Evolutionary conservation across 768 basidiomycete genomes (phyloP), one percentile per base, ranked within the genome.

Genomic region (Boletales sp.): DNA sequence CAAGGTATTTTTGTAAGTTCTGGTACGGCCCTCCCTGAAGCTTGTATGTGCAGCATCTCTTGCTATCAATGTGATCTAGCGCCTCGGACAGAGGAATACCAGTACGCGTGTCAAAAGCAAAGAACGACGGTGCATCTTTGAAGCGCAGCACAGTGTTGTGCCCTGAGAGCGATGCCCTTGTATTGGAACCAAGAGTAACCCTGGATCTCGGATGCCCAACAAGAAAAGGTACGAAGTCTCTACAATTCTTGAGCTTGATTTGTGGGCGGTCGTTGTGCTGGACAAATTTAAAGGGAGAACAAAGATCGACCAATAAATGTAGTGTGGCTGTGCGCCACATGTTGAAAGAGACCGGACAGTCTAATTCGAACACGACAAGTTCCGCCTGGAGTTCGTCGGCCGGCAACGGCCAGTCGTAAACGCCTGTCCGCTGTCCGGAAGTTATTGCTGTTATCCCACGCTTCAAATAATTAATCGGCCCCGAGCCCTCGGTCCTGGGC

Each of bases 401-500:
- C 0, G 79, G 75, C 12, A 80, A 56, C 0, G 78, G 79, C 76
- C 75, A 76, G 49, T 78, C 78, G 18, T 74, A 64, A 6, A 74
- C 21, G 21, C 21, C 21, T 21, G 21, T 21, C 21, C 21, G 21
- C 4, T 21, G 21, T 21, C 21, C 21, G 4, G 21, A 21, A 4
- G 21, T 21, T 21, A 4, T 21, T 21, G 21, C 21, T 21, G 21
- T 21, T 21, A 21, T 21, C 21, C 21, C 21, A 21, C 21, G 21
- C 21, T 35, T 13, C 9, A 80, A 73, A 28, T 37, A 2, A 40
- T 10, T 44, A 69, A 21, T 21, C 21, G 21, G 4, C 21, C 21
- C 21, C 21, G 4, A 21, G 21, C 21, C 21, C 21, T 21, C 21
- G 21, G 21, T 4, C 21, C 21, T 21, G 21, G 21, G 21, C 4